Conservation (phyloP, 108 stramenopile species). For the Cyclostephanos tholiformis region DNA sequence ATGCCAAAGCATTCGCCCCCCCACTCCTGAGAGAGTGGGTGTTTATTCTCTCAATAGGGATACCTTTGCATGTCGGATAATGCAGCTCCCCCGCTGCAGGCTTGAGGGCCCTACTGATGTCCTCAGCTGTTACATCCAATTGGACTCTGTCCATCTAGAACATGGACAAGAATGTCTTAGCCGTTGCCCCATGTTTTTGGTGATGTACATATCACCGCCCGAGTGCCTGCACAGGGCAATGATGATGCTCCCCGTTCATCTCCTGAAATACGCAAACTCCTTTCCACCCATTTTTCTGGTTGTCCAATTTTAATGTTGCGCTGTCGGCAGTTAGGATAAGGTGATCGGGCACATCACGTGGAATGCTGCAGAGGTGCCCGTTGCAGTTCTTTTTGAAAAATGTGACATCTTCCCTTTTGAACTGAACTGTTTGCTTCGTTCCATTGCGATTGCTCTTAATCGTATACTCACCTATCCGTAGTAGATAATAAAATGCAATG, state of each 20-base stretch:
- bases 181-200: not conserved
- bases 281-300: no score
- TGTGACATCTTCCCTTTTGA: not conserved
- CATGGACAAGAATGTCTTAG: not conserved
- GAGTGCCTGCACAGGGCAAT: not conserved
- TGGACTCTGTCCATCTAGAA: not conserved
- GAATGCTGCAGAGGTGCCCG: no score
- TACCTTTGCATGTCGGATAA: not conserved
- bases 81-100: no score
- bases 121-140: not conserved
- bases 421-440: not conserved
- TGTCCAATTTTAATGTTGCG: no score
- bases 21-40: no score
- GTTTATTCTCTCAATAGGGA: no score
- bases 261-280: not conserved
- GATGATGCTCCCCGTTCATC: not conserved
- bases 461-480: slow-evolving; percentile 7
- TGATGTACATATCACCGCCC: not conserved
- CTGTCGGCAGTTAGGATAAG: no score
- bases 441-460: not conserved
- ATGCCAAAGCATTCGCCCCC: no score
- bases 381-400: no score
- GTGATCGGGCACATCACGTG: no score
- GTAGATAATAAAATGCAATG: slow-evolving; percentile 12
- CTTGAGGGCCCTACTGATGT: not conserved